Base-by-base conservation (phyloP, 495 filamentous ascomycete species). In the Cudoniella acicularis region DNA sequence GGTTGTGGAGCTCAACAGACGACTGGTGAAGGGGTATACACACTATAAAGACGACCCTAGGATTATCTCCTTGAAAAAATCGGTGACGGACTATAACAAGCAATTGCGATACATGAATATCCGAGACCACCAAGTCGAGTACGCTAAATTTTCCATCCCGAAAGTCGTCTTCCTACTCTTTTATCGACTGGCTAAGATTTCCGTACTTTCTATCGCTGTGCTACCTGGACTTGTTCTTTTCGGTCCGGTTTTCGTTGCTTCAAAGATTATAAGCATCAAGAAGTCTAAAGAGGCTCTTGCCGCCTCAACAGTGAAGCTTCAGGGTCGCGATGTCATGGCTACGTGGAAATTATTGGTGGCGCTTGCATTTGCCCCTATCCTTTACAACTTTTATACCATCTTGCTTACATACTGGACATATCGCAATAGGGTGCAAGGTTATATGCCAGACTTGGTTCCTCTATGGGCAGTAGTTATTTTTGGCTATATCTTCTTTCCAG, bases 331-430 rank as follows among this genome's bases (percentile, higher is more conserved):
- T 70, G 94, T 99, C 22, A 93, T 99, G 78, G 94, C 94, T 0
- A 98, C 94, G 0, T 99, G 94, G 94, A 99, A 99, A 71, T 80
- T 99, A 11, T 85, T 99, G 9, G 92, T 98, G 22, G 84, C 93
- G 26, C 78, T 98, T 66, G 91, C 86, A 13, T 85, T 99, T 64
- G 90, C 92, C 6, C 94, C 94, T 0, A 74, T 90, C 4, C 77
- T 96, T 2, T 97, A 98, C 71, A 85, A 86, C 55, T 78, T 84
- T 40, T 97, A 96, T 72, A 88, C 89, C 3, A 72, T 81, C 25
- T 54, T 86, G 9, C 81, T 96, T 30, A 88, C 87, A 11, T 84
- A 82, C 69, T 90, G 85, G 86, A 90, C 90, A 11, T 88, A 89
- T 67, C 76, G 79, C 60, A 91, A 96, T 70, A 85, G 90, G 27